These are phyloP conservation scores for Theileria equi DNA, from an alignment of 169 alveolate genomes.

Conservation along the genomic window DNA sequence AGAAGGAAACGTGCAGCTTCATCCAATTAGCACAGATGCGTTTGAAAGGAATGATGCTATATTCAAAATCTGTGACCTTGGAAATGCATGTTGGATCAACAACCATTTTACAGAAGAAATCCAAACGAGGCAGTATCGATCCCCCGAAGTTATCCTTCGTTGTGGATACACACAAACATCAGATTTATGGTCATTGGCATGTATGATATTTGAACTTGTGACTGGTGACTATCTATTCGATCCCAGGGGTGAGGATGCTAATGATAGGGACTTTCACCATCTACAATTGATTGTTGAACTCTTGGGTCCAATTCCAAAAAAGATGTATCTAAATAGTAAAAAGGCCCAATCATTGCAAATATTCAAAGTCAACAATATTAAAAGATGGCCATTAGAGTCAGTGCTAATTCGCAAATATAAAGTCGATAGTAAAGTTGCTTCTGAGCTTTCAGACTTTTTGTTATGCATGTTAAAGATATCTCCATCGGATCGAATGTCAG, in stretches of 20 bases:
- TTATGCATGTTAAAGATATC: conserved; percentile 82
- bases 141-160: conserved; percentile 95
- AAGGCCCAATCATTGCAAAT: conserved; percentile 57
- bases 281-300: conserved; percentile 83
- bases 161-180: conserved; percentile 93
- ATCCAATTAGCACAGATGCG: conserved; percentile 64
- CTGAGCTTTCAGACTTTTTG: conserved; percentile 76
- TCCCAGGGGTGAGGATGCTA: conserved; percentile 87
- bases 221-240: conserved; percentile 98
- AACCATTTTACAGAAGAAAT: conserved; percentile 94
- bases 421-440: conserved; percentile 81
- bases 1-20: conserved; percentile 62
- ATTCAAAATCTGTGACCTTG: conserved; percentile 94
- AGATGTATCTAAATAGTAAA: conserved; percentile 80
- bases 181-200: conserved; percentile 97
- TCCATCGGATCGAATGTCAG: conserved; percentile 89
- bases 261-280: conserved; percentile 68
- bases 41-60: conserved; percentile 75
- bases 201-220: conserved; percentile 95
- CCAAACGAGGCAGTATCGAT: conserved; percentile 96
- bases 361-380: conserved; percentile 54
- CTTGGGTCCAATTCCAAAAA: conserved; percentile 88
- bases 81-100: conserved; percentile 97
- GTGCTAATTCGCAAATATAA: conserved; percentile 83
- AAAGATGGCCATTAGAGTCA: conserved; percentile 77